phyloP scores from a whole-genome alignment of 2,329 filamentous ascomycete genomes.

The Talaromyces verruculosus region DNA sequence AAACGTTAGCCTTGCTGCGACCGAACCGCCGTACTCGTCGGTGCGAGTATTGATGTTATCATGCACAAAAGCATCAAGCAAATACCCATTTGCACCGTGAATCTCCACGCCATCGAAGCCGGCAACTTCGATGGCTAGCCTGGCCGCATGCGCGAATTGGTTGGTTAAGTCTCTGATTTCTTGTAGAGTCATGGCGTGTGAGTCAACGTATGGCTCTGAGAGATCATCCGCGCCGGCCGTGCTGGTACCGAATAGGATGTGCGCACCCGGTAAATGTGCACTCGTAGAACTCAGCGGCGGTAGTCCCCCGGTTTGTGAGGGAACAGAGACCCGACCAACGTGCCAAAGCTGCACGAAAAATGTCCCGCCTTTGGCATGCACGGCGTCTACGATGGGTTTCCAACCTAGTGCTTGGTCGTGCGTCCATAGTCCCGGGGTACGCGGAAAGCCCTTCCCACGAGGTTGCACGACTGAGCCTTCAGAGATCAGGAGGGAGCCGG shows the following conservation, averaged over 20 bases:
- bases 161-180: slow-evolving; percentile 66
- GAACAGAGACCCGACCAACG: not conserved
- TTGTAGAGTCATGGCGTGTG: slow-evolving; percentile 44
- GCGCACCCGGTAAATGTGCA: not conserved
- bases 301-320: not conserved
- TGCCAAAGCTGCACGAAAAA: not conserved
- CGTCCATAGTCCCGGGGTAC: not conserved
- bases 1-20: slow-evolving; percentile 65
- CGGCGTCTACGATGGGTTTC: not conserved
- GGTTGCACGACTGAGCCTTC: not conserved
- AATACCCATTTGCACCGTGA: slow-evolving; percentile 75
- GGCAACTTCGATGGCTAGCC: slow-evolving; percentile 58
- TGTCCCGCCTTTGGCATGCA: not conserved
- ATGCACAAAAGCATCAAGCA: slow-evolving; percentile 68
- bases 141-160: slow-evolving; percentile 59
- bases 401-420: not conserved
- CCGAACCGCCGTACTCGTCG: slow-evolving; percentile 52
- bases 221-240: not conserved
- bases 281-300: not conserved
- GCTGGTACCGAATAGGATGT: not conserved
- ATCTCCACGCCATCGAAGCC: slow-evolving; percentile 78
- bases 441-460: not conserved
- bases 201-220: not conserved
- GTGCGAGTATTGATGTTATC: slow-evolving; percentile 67
- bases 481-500: not conserved